Percentiles rank a stretch among this genome's conserved stretches.
phyloP scores from a whole-genome alignment of 2,329 filamentous ascomycete species.

The Podosphaera xanthii region DNA sequence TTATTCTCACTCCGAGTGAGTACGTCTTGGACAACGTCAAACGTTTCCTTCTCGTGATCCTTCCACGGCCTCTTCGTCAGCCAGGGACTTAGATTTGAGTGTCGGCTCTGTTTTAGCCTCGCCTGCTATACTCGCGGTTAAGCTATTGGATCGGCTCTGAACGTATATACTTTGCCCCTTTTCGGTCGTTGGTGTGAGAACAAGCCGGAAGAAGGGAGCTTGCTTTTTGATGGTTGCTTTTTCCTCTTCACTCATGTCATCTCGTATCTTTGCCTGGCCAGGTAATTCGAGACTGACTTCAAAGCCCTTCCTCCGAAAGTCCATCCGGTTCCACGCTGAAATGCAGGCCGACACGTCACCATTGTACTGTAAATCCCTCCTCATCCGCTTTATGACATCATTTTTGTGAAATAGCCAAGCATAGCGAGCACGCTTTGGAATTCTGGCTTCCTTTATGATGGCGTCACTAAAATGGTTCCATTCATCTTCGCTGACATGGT shows the following conservation, averaged over 20 bases:
- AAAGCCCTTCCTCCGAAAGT: conserved; percentile 9
- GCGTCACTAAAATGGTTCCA: conserved; percentile 10
- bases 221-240: conserved; percentile 5
- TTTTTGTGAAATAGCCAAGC: conserved; percentile 7
- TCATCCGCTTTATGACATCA: conserved; percentile 8
- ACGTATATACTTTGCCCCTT: conserved; percentile 8
- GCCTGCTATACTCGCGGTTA: conserved; percentile 8
- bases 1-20: background rate
- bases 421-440: conserved; percentile 4
- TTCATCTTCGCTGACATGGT: conserved; percentile 7
- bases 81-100: background rate
- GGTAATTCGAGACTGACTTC: conserved; percentile 9
- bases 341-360: conserved; percentile 7
- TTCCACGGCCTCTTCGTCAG: background rate
- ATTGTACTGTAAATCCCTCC: conserved; percentile 9
- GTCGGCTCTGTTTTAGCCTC: conserved; percentile 3
- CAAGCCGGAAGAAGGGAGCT: conserved; percentile 9
- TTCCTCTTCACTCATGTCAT: conserved; percentile 7
- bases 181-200: conserved; percentile 10
- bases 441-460: conserved; percentile 7
- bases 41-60: background rate
- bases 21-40: background rate
- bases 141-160: conserved; percentile 6
- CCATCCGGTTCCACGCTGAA: conserved; percentile 9
- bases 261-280: conserved; percentile 5